These are phyloP conservation scores for Mucor piriformis DNA, from an alignment of 371 early-diverging fungal species.

Conservation along the genomic window DNA sequence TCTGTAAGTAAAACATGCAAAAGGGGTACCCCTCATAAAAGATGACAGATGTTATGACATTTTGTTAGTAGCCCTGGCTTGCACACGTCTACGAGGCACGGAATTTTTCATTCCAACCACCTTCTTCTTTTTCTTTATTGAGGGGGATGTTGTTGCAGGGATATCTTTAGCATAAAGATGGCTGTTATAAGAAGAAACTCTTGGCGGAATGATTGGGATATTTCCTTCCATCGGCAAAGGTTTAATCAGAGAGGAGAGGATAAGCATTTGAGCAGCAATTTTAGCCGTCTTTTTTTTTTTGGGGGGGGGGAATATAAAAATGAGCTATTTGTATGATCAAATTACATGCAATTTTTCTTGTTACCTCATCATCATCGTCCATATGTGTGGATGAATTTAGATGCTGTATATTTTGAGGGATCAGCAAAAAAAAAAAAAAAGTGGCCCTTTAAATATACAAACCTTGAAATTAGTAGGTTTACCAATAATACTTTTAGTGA, in stretches of 20 bases:
- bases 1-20: too few species aligned
- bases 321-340: not conserved
- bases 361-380: not conserved
- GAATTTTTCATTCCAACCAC: constrained; percentile 6
- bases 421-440: too few species aligned
- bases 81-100: constrained; percentile 6
- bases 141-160: constrained; percentile 2
- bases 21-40: too few species aligned
- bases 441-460: not conserved
- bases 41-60: not conserved
- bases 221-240: constrained; percentile 2
- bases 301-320: too few species aligned
- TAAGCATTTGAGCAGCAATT: constrained; percentile 10
- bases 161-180: not conserved
- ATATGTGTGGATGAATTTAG: constrained; percentile 1
- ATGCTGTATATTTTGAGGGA: constrained; percentile 3
- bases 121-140: constrained; percentile 8
- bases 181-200: constrained; percentile 6
- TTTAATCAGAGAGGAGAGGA: constrained; percentile 6
- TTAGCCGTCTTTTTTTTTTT: not conserved
- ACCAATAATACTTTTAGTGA: constrained; percentile 29
- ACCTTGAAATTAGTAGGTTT: constrained; percentile 28
- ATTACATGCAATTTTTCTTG: not conserved
- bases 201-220: constrained; percentile 8
- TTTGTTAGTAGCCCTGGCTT: not conserved